Evolutionary conservation across 257 asterid genomes (phyloP), one percentile per base, ranked within the genome.

Genomic region (Plectranthus barbatus): DNA sequence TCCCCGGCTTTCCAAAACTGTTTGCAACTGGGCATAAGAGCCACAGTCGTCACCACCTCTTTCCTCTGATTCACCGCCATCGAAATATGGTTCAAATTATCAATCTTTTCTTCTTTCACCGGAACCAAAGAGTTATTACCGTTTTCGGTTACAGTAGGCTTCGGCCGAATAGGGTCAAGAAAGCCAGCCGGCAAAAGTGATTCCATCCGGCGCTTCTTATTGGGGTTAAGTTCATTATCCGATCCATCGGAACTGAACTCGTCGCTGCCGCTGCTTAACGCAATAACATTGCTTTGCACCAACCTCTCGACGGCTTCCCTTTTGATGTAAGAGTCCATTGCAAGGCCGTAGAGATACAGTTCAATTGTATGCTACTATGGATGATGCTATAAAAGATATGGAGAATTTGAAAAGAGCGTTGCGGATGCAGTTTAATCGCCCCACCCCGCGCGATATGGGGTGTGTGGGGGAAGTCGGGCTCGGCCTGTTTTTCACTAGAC

Each of bases 1-100:
- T 88, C 92, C 1, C 94, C 92, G 19, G 91, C 96, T 67, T 85
- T 85, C 96, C 91, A 85, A 29, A 88, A 88, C 83, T 85, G 91
- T 59, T 70, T 88, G 55, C 81, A 73, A 9, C 70, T 58, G 31
- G 67, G 60, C 51, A 54, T 0, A 51, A 45, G 12, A 17, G 74
- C 24, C 46, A 50, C 26, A 12, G 61, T 5, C 39, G 36, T 72
- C 9, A 56, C 57, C 49, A 39, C 52, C 15, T 44, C 40, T 47
- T 45, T 55, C 10, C 37, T 40, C 21, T 9, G 37, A 33, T 5
- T 1, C n/a, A n/a, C n/a, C n/a, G n/a, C n/a, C 14, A 23, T 26
- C 2, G 8, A 20, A 19, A 4, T 55, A 9, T 9, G 11, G 12
- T 37, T 8, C 7, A 8, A 4, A 12, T 2, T 5, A 5, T 26